A percentile compares a stretch with the other conserved stretches of the same genome.
These are phyloP conservation scores for Dactylellina drechsleri DNA, from an alignment of 2,329 filamentous ascomycete genomes.

Conservation along the genomic window DNA sequence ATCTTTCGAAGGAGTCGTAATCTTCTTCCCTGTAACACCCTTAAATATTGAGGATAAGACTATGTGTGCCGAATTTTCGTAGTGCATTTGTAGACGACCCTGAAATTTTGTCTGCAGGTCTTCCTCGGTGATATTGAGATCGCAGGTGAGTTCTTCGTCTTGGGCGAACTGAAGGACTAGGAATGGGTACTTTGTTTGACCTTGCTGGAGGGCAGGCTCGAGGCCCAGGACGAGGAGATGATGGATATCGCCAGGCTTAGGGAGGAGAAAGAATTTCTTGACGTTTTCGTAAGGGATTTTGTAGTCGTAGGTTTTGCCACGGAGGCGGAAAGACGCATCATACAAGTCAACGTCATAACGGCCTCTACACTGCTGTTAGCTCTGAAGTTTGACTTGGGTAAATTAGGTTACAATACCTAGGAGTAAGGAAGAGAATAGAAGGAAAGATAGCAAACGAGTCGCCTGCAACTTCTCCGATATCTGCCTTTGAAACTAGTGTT, in stretches of 20 bases:
- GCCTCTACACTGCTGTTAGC: slow-evolving; percentile 71
- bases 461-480: slow-evolving; percentile 98
- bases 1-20: slow-evolving; percentile 91
- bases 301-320: slow-evolving; percentile 99
- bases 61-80: slow-evolving; percentile 91
- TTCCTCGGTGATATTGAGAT: slow-evolving; percentile 94
- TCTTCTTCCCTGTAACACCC: slow-evolving; percentile 92
- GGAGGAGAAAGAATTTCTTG: slow-evolving; percentile 98
- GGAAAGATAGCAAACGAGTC: slow-evolving; percentile 98
- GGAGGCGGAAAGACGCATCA: slow-evolving; percentile 93
- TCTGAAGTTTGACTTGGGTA: slow-evolving; percentile 20
- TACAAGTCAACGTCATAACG: slow-evolving; percentile 99
- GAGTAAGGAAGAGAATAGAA: slow-evolving; percentile 95
- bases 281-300: slow-evolving; percentile 98
- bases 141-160: slow-evolving; percentile 95
- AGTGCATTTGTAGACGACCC: slow-evolving; percentile 85
- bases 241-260: slow-evolving; percentile 98
- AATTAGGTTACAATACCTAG: slow-evolving; percentile 71
- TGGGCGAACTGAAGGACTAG: slow-evolving; percentile 99
- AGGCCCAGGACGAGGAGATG: slow-evolving; percentile 93
- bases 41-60: slow-evolving; percentile 96
- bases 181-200: slow-evolving; percentile 97
- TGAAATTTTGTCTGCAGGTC: slow-evolving; percentile 86
- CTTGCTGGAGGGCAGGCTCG: slow-evolving; percentile 93
- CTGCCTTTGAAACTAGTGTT: slow-evolving; percentile 95